Evolutionary conservation across 345 rosid species (phyloP), one percentile per base, ranked within the genome.

Genomic region (Trapa incisa): DNA sequence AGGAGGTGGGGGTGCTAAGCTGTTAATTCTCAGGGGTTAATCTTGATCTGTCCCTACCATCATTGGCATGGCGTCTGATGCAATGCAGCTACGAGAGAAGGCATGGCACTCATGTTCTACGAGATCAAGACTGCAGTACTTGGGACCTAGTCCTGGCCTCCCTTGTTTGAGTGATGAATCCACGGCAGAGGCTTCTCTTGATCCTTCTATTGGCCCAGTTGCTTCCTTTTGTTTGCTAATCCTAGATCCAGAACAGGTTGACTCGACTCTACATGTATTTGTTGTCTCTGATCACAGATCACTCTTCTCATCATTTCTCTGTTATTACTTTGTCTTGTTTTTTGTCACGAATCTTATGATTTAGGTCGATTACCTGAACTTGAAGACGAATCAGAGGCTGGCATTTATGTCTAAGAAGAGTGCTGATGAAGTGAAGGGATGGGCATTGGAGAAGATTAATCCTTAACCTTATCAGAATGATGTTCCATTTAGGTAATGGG

Each of bases 321-420:
- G 32, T 3, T 65, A 65, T 35, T 32, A 43, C 29, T 61, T 47
- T 42, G 29, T 67, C 6, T n/a, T 10, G 22, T 1, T 61, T 66
- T 22, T 35, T 16, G 65, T 73, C 29, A 22, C 29, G 29, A 22
- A 22, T 22, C 29, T 22, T 57, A 65, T 71, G 56, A 38, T 68
- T 74, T 69, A 90, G 96, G 94, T 88, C 78, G 97, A 90, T 79
- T 93, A 88, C 79, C 74, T 87, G 84, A 88, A 90, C 77, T 80
- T 93, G 82, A 93, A 85, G 90, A 93, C 77, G 48, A 84, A 82
- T 64, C 81, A 82, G 78, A 87, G 97, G 78, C 70, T 85, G 74
- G 43, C 66, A 66, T 88, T 79, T 72, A 81, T 85, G 39, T 83
- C 80, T 4, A 78, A 54, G 41, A 68, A 47, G 68, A 77, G 71